Evolutionary conservation across 495 filamentous ascomycete species (phyloP).

Genomic region (Podospora tetraspora): DNA sequence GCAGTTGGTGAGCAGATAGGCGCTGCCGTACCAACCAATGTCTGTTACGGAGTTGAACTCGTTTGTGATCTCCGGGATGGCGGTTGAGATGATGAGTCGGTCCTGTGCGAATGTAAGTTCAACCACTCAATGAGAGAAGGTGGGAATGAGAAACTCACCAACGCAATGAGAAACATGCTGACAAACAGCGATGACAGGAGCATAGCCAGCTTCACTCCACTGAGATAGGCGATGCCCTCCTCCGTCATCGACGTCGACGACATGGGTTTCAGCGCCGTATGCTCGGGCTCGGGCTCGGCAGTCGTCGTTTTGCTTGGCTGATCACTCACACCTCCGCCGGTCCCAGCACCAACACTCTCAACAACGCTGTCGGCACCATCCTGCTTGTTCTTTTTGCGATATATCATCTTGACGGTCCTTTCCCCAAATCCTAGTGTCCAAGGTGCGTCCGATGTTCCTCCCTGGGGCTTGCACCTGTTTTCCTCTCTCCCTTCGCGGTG

Average conservation of each 20-base stretch:
- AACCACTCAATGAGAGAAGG: not conserved
- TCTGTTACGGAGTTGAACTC: slow-evolving; percentile 45
- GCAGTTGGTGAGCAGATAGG: slow-evolving; percentile 46
- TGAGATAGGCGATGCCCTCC: slow-evolving; percentile 28
- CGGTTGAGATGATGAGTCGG: slow-evolving; percentile 42
- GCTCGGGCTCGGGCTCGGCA: slow-evolving; percentile 4
- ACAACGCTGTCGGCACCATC: not conserved
- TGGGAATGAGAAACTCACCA: slow-evolving; percentile 16
- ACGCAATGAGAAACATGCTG: slow-evolving; percentile 33
- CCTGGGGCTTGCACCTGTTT: not conserved
- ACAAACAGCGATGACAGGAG: slow-evolving; percentile 30
- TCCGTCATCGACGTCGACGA: slow-evolving; percentile 15
- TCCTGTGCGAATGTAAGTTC: slow-evolving; percentile 19
- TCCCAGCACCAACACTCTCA: not conserved
- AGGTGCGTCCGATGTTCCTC: not conserved
- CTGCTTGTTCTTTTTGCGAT: not conserved
- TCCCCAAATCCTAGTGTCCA: not conserved
- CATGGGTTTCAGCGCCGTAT: slow-evolving; percentile 7
- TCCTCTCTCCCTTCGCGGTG: not conserved
- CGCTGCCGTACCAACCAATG: slow-evolving; percentile 53
- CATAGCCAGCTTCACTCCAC: slow-evolving; percentile 24
- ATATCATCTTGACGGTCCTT: not conserved
- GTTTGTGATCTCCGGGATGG: slow-evolving; percentile 48
- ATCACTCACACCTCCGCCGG: not conserved
- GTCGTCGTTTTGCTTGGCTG: not conserved